phyloP scores from a whole-genome alignment of 2,329 filamentous ascomycete genomes.

The Ascochyta rabiei region DNA sequence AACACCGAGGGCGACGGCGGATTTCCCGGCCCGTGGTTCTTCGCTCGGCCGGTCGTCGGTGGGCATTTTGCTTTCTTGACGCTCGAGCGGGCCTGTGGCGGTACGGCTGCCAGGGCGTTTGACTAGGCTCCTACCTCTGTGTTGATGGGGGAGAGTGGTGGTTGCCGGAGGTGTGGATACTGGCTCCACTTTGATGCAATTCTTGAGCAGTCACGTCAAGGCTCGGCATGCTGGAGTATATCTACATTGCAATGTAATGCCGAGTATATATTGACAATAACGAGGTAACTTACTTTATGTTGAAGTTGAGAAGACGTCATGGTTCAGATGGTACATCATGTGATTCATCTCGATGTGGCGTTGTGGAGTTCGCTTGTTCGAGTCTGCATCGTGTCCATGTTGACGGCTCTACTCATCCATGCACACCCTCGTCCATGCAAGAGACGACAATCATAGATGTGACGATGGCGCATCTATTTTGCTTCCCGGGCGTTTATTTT shows the following conservation, averaged over 20 bases:
- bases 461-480: slow-evolving; percentile 1
- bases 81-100: slow-evolving; percentile 79
- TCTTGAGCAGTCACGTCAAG: not conserved
- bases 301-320: slow-evolving; percentile 1
- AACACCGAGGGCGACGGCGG: slow-evolving; percentile 77
- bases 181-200: too few relatives aligned
- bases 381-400: not conserved
- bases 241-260: not conserved
- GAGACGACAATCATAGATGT: too few relatives aligned
- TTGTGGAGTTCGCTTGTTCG: slow-evolving; percentile 1
- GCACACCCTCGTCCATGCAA: too few relatives aligned
- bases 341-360: not conserved
- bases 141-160: not conserved
- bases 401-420: too few relatives aligned
- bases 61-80: slow-evolving; percentile 86
- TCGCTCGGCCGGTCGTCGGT: slow-evolving; percentile 81
- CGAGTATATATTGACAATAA: not conserved
- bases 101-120: slow-evolving; percentile 37
- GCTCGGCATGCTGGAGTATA: not conserved
- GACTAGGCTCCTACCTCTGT: not conserved
- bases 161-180: not conserved
- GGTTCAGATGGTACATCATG: not conserved
- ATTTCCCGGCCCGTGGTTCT: slow-evolving; percentile 77
- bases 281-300: not conserved
- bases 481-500: not conserved